Evolutionary conservation across 805 yeast genomes (phyloP).

Genomic region (Lipomyces anomalus): DNA sequence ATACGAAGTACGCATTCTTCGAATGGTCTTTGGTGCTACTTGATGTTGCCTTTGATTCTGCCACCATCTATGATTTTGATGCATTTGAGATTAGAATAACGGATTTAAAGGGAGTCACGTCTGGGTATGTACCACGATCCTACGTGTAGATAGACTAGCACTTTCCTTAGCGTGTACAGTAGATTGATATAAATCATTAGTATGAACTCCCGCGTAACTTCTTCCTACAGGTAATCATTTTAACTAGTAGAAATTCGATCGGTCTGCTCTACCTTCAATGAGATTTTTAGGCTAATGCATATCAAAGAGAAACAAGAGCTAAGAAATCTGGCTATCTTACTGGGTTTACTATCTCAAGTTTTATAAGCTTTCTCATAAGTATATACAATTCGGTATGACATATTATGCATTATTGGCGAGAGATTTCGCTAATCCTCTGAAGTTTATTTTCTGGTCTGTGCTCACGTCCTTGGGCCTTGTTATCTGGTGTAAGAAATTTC

Average conservation of each 20-base stretch:
- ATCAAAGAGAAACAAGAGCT: constrained; percentile 1
- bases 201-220: too few relatives aligned
- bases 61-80: constrained; percentile 65
- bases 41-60: constrained; percentile 80
- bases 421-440: too few relatives aligned
- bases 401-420: neutral
- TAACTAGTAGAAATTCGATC: too few relatives aligned
- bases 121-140: constrained; percentile 24
- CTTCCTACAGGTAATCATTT: too few relatives aligned
- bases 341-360: constrained; percentile 21
- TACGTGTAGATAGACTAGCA: constrained; percentile 7
- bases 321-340: constrained; percentile 11
- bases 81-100: constrained; percentile 46
- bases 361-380: constrained; percentile 30
- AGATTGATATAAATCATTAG: constrained; percentile 4
- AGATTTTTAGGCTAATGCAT: too few relatives aligned
- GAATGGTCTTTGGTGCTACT: constrained; percentile 87
- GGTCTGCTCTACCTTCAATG: too few relatives aligned
- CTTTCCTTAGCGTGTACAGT: neutral
- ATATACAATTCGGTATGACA: constrained; percentile 40
- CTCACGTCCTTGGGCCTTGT: constrained; percentile 74
- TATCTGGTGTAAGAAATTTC: constrained; percentile 57
- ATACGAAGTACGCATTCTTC: constrained; percentile 86
- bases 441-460: constrained; percentile 80
- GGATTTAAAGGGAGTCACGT: constrained; percentile 30